Evolutionary conservation across 257 asterid species (phyloP).

Genomic region (Leonotis leonurus): DNA sequence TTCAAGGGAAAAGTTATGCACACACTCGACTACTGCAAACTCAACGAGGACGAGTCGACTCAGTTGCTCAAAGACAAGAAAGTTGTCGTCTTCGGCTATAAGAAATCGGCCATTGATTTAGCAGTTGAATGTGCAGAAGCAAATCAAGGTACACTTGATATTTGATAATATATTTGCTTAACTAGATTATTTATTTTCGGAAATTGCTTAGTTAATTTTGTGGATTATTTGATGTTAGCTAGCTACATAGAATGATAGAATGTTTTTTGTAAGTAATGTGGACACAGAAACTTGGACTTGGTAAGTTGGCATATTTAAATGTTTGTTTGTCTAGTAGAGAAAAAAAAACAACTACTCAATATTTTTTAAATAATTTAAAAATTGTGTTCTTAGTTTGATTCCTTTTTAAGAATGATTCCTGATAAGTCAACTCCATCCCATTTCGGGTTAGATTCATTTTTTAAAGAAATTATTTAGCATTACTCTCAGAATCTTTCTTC

Average conservation of each 20-base stretch:
- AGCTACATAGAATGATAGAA: background rate
- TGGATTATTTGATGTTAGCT: background rate
- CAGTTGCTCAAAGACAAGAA: constrained; percentile 48
- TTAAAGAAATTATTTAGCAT: background rate
- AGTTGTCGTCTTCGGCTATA: constrained; percentile 72
- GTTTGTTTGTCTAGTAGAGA: constrained; percentile 2
- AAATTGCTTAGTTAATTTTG: background rate
- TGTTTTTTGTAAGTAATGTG: constrained; percentile 16
- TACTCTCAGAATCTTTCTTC: background rate
- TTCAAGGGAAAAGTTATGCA: constrained; percentile 68
- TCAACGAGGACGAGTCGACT: constrained; percentile 44
- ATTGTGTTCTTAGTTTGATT: background rate
- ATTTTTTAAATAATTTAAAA: background rate
- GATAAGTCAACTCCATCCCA: constrained; percentile 21
- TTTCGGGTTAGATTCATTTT: background rate
- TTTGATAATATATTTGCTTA: no score
- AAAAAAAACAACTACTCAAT: constrained; percentile 1
- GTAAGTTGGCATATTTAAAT: background rate
- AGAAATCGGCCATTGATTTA: constrained; percentile 84
- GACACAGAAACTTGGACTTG: constrained; percentile 23
- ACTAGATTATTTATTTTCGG: background rate
- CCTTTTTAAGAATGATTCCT: constrained; percentile 18
- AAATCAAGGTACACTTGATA: constrained; percentile 56
- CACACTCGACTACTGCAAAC: constrained; percentile 72
- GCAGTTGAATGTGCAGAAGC: constrained; percentile 89